phyloP scores from a whole-genome alignment of 2,329 filamentous ascomycete species.

The Corniculantispora saksenae region DNA sequence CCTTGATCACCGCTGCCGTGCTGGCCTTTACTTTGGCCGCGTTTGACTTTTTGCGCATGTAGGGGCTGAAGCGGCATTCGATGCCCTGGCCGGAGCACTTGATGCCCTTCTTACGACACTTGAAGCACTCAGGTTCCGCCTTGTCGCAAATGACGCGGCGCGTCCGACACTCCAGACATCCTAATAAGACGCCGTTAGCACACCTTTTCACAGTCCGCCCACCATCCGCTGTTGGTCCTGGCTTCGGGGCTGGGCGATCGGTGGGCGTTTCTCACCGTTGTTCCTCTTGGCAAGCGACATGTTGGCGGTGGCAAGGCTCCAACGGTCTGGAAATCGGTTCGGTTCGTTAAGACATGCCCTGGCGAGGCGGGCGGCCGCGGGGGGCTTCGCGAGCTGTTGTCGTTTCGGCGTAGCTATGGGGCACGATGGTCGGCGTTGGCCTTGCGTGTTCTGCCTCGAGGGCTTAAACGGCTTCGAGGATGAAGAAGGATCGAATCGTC shows the following conservation, averaged over 20 bases:
- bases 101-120: conserved; percentile 41
- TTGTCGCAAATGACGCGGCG: conserved; percentile 43
- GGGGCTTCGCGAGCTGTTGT: background rate
- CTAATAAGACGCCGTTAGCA: conserved; percentile 21
- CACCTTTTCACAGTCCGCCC: background rate
- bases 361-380: background rate
- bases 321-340: background rate
- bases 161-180: conserved; percentile 41
- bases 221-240: too few species aligned
- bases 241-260: background rate
- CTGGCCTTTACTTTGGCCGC: conserved; percentile 21
- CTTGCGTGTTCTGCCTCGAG: background rate
- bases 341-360: conserved; percentile 1
- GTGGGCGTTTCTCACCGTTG: conserved; percentile 23
- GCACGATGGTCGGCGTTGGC: background rate
- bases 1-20: background rate
- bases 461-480: background rate
- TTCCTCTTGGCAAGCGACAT: conserved; percentile 33
- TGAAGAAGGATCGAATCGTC: background rate
- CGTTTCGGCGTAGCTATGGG: background rate
- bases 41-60: conserved; percentile 26
- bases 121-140: conserved; percentile 38
- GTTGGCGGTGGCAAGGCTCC: background rate
- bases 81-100: conserved; percentile 40
- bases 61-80: conserved; percentile 38